Conservation (phyloP, 2,329 filamentous ascomycete genomes). For the Chaetomium sp. region DNA sequence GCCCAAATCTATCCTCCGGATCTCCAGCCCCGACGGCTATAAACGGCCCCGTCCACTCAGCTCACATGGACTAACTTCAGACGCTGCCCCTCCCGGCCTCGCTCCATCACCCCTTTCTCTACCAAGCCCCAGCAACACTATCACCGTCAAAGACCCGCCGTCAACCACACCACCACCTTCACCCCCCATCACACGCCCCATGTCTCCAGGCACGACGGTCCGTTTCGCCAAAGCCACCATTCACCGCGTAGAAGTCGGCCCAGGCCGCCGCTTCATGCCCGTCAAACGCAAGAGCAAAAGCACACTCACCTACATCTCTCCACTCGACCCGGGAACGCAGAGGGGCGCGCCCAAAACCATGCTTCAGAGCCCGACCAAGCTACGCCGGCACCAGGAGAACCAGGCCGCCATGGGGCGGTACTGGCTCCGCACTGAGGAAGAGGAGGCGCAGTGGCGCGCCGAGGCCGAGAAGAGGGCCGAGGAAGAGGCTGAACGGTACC, state of each 20-base stretch:
- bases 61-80: slow-evolving; percentile 3
- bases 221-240: slow-evolving; percentile 25
- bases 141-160: slow-evolving; percentile 4
- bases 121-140: background rate
- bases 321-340: slow-evolving; percentile 21
- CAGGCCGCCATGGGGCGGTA: slow-evolving; percentile 25
- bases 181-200: slow-evolving; percentile 15
- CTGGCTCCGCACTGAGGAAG: slow-evolving; percentile 25
- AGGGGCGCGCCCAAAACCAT: slow-evolving; percentile 16
- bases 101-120: slow-evolving; percentile 1
- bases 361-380: slow-evolving; percentile 21
- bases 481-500: slow-evolving; percentile 23
- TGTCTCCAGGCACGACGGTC: slow-evolving; percentile 21
- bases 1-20: slow-evolving; percentile 24
- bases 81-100: slow-evolving; percentile 6
- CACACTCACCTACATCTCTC: slow-evolving; percentile 23
- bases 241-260: slow-evolving; percentile 24
- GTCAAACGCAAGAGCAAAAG: slow-evolving; percentile 25
- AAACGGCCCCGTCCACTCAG: slow-evolving; percentile 14
- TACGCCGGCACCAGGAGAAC: slow-evolving; percentile 24
- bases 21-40: slow-evolving; percentile 21
- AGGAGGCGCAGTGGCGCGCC: slow-evolving; percentile 21
- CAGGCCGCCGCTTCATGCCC: slow-evolving; percentile 22
- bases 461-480: slow-evolving; percentile 21
- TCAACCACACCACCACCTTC: slow-evolving; percentile 7